Conservation (phyloP, 495 filamentous ascomycete species). For the Annulohypoxylon moriforme region DNA sequence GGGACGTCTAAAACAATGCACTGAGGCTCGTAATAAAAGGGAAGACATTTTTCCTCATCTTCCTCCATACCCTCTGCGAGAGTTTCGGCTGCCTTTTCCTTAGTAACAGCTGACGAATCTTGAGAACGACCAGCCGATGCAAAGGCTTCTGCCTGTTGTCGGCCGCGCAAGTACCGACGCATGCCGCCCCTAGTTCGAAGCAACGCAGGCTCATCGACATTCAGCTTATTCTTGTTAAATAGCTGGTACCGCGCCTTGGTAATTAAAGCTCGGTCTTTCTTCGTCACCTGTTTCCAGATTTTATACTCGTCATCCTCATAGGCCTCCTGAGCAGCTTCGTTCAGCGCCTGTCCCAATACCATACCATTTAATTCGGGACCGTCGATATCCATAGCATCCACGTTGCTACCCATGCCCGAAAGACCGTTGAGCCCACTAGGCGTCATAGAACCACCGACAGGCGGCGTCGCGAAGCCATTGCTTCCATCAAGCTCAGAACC, state of each 20-base stretch:
- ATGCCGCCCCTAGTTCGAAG: slow-evolving; percentile 74
- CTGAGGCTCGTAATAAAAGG: slow-evolving; percentile 93
- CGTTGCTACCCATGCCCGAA: slow-evolving; percentile 72
- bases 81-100: slow-evolving; percentile 69
- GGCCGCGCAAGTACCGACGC: slow-evolving; percentile 80
- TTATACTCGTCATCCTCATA: slow-evolving; percentile 90
- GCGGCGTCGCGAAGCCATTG: slow-evolving; percentile 87
- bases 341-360: slow-evolving; percentile 62
- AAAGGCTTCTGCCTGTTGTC: slow-evolving; percentile 68
- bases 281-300: slow-evolving; percentile 98
- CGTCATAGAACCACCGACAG: slow-evolving; percentile 79
- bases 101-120: slow-evolving; percentile 58
- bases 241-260: slow-evolving; percentile 83
- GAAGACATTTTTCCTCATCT: slow-evolving; percentile 80
- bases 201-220: slow-evolving; percentile 86
- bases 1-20: slow-evolving; percentile 86
- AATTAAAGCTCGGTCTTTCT: slow-evolving; percentile 91
- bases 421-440: slow-evolving; percentile 79
- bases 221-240: slow-evolving; percentile 85
- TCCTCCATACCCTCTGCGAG: slow-evolving; percentile 92
- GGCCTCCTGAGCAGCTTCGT: slow-evolving; percentile 63
- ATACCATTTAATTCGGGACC: slow-evolving; percentile 72
- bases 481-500: slow-evolving; percentile 71
- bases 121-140: slow-evolving; percentile 47
- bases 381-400: slow-evolving; percentile 85